Conservation (phyloP, 768 basidiomycete genomes). For the Terana coerulea region DNA sequence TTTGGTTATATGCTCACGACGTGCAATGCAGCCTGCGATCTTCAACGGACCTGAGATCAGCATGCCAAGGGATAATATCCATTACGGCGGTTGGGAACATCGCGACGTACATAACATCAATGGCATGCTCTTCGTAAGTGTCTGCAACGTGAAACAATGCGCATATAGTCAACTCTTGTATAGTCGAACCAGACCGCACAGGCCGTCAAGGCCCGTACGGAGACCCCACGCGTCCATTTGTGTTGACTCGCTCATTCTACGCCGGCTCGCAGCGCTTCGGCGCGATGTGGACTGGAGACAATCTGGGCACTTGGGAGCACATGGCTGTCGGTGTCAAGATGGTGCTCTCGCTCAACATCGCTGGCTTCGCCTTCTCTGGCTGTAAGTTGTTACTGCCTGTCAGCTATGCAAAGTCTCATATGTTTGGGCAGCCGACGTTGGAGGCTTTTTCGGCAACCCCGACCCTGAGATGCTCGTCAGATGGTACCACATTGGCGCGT, state of each 20-base stretch:
- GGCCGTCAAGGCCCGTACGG: conserved; percentile 72
- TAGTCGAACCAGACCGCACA: conserved; percentile 83
- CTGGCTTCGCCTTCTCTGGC: conserved; percentile 88
- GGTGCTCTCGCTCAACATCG: conserved; percentile 84
- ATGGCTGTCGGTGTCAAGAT: conserved; percentile 93
- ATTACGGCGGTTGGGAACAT: conserved; percentile 96
- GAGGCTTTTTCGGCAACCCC: conserved; percentile 98
- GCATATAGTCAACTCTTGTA: neutral
- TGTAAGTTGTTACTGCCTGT: conserved; percentile 59
- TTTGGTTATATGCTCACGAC: conserved; percentile 5
- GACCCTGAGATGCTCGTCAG: conserved; percentile 91
- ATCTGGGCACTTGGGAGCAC: conserved; percentile 96
- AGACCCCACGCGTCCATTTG: conserved; percentile 84
- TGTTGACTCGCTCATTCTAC: conserved; percentile 92
- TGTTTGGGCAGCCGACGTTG: conserved; percentile 96
- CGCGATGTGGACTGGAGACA: conserved; percentile 99
- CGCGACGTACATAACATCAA: conserved; percentile 97
- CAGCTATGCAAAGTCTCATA: too few species aligned
- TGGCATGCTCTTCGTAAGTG: conserved; percentile 84
- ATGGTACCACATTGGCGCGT: conserved; percentile 96
- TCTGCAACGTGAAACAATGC: neutral
- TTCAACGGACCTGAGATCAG: conserved; percentile 98
- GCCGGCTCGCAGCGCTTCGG: conserved; percentile 95
- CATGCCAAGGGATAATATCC: conserved; percentile 72
- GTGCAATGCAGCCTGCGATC: conserved; percentile 77